phyloP scores from a whole-genome alignment of 345 rosid species.

The Aquilaria malaccensis region DNA sequence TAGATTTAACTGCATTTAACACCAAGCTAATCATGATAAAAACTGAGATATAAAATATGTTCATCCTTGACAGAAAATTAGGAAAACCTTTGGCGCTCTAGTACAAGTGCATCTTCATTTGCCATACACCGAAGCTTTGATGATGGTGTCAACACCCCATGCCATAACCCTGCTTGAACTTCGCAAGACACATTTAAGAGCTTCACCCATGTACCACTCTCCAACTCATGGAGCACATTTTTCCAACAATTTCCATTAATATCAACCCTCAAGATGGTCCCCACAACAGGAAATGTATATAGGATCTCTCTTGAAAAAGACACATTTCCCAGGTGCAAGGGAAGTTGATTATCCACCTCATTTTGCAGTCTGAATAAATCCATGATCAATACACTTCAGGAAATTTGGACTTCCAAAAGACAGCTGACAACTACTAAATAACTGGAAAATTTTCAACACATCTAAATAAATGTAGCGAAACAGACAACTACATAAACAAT shows the following conservation, averaged over 20 bases:
- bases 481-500: no score
- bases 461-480: no score
- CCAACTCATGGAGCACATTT: conserved; percentile 32
- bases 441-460: no score
- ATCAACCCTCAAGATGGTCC: conserved; percentile 59
- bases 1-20: not conserved
- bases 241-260: conserved; percentile 25
- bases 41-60: conserved; percentile 3
- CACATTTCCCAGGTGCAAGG: conserved; percentile 39
- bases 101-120: conserved; percentile 27
- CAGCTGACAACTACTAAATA: no score
- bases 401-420: not conserved
- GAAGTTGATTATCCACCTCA: conserved; percentile 40
- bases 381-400: not conserved
- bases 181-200: conserved; percentile 43
- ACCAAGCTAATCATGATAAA: not conserved
- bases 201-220: conserved; percentile 58
- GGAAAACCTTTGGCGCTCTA: conserved; percentile 46
- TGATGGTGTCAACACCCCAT: conserved; percentile 37
- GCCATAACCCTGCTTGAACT: conserved; percentile 61
- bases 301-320: conserved; percentile 50
- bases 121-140: conserved; percentile 39
- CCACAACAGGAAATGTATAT: conserved; percentile 62
- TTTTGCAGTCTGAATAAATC: conserved; percentile 34
- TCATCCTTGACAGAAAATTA: not conserved